Evolutionary conservation across 371 early-diverging fungal species (phyloP), one percentile per base, ranked within the genome.

Genomic region (Amoeboaphelidium occidentale): DNA sequence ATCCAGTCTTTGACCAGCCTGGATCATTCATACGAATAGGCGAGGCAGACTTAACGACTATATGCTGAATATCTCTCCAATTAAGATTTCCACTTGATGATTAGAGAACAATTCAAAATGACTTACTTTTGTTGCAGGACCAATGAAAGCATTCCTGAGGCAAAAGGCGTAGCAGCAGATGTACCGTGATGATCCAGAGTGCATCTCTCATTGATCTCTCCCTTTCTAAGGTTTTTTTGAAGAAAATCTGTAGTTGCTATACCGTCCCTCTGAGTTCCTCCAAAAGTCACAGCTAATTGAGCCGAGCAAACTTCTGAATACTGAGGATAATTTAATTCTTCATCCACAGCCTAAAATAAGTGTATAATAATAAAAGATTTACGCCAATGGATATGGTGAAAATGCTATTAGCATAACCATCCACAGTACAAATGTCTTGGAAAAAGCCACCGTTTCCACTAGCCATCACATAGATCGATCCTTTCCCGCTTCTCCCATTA

Each of bases 121-220:
- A 13, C 23, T n/a, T n/a, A n/a, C n/a, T n/a, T n/a, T 39, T 6
- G 25, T 22, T 28, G 39, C 23, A 49, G 23, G 10, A 39, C 10
- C 17, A 49, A 25, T 10, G 49, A 28, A 23, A 49, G 10, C 23
- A 42, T 41, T 10, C 42, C 49, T 10, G 50, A 42, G 6, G 21
- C 50, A 39, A 50, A 26, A 25, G 50, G 50, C n/a, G 50, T 43
- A 3, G 50, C 50, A 14, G 50, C 50, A 14, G 44, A 43, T 10
- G 50, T 50, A 12, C 50, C 50, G 17, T 23, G 23, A 45, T 50
- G 50, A 12, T 25, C 23, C 4, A 25, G 24, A 43, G 43, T 43
- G 25, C 50, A 50, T 2, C 23, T 23, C 6, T 21, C n/a, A n/a
- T n/a, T n/a, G n/a, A n/a, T n/a, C n/a, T n/a, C n/a, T n/a, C n/a